These are phyloP conservation scores for Trichoderma koningiopsis DNA, from an alignment of 2,329 filamentous ascomycete genomes.

Conservation along the genomic window DNA sequence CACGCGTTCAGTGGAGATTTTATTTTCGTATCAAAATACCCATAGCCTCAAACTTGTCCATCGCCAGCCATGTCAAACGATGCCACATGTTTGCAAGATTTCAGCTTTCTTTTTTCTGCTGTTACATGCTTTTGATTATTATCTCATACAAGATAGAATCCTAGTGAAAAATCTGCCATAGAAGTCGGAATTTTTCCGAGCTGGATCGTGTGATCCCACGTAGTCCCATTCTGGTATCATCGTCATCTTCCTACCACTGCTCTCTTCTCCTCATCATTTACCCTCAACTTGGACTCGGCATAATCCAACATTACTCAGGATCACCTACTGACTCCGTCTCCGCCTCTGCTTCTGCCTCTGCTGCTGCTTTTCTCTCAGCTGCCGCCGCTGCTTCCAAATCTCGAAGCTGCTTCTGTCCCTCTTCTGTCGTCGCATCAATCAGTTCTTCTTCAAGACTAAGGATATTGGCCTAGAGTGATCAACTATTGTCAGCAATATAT, in stretches of 20 bases:
- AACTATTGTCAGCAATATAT: neutral
- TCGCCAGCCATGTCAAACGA: neutral
- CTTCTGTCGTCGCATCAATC: slow-evolving; percentile 90
- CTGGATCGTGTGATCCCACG: neutral
- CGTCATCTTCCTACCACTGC: neutral
- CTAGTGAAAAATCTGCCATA: neutral
- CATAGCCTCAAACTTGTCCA: neutral
- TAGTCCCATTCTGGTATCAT: neutral
- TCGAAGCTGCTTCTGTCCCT: slow-evolving; percentile 76
- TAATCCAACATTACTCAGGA: slow-evolving; percentile 38
- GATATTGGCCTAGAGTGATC: slow-evolving; percentile 70
- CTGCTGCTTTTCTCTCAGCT: slow-evolving; percentile 27
- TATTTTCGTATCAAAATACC: neutral
- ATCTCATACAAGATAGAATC: neutral
- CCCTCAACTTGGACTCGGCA: neutral
- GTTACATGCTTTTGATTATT: neutral
- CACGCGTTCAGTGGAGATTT: slow-evolving; percentile 11
- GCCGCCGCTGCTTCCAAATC: slow-evolving; percentile 60
- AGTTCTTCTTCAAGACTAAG: slow-evolving; percentile 90
- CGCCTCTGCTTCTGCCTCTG: neutral
- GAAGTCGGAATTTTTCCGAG: neutral
- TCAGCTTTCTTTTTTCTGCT: neutral
- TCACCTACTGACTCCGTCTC: slow-evolving; percentile 33
- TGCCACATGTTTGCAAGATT: neutral
- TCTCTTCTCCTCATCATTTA: neutral